Evolutionary conservation across 2,329 filamentous ascomycete species (phyloP).

Genomic region (Teratosphaeria viscida): DNA sequence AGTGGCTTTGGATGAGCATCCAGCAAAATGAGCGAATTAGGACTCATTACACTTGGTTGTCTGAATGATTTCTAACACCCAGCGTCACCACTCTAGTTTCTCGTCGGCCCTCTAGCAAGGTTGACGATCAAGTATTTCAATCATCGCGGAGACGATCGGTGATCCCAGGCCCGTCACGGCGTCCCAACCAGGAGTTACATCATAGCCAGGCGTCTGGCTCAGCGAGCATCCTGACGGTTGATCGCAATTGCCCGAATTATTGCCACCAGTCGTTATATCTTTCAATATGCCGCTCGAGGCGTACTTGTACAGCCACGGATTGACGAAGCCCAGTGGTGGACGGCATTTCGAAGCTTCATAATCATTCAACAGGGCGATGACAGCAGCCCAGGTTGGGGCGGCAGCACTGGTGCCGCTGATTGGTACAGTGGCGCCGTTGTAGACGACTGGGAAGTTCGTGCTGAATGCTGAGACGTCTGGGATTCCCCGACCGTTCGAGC

Average conservation of each 20-base stretch:
- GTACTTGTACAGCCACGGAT: conserved; percentile 20
- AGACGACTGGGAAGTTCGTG: conserved; percentile 23
- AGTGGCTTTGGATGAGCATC: background rate
- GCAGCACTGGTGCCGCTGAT: conserved; percentile 40
- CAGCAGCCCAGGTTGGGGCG: conserved; percentile 44
- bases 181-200: conserved; percentile 10
- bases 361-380: conserved; percentile 36
- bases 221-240: conserved; percentile 5
- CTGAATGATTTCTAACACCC: background rate
- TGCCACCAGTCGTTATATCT: conserved; percentile 33
- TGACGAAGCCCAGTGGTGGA: conserved; percentile 9
- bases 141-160: conserved; percentile 15
- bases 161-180: conserved; percentile 21
- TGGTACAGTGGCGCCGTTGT: conserved; percentile 27
- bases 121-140: background rate
- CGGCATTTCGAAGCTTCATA: conserved; percentile 15
- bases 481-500: conserved; percentile 31
- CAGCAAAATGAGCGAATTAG: background rate
- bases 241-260: conserved; percentile 13
- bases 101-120: background rate
- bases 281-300: conserved; percentile 36
- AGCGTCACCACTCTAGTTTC: background rate
- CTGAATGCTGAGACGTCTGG: conserved; percentile 40
- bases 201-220: conserved; percentile 10
- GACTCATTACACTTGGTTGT: background rate